These are phyloP conservation scores for Metschnikowia drakensbergensis DNA, from an alignment of 805 yeast genomes.

Conservation along the genomic window DNA sequence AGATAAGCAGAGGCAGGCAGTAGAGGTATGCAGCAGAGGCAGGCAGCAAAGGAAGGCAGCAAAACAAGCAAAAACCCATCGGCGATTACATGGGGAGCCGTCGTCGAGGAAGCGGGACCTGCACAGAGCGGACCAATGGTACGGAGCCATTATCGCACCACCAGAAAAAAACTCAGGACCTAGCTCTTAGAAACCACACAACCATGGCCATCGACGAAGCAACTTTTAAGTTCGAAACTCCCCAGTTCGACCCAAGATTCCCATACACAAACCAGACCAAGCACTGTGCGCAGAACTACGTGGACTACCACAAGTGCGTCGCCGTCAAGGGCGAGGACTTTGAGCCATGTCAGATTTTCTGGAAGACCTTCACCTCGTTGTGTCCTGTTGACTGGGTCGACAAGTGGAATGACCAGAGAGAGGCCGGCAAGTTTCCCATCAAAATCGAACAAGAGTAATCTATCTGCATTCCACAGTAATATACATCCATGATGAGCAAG, in stretches of 20 bases:
- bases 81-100: no score
- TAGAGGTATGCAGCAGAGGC: no score
- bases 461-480: slow-evolving; percentile 4
- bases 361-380: slow-evolving; percentile 81
- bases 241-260: slow-evolving; percentile 44
- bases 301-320: slow-evolving; percentile 97
- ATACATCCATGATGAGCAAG: background rate
- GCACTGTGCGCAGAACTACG: slow-evolving; percentile 97
- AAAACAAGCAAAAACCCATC: no score
- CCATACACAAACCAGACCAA: slow-evolving; percentile 97
- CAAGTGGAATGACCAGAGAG: slow-evolving; percentile 86
- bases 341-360: slow-evolving; percentile 95
- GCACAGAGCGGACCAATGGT: slow-evolving; percentile 17
- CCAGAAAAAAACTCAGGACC: slow-evolving; percentile 7
- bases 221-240: slow-evolving; percentile 40
- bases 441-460: slow-evolving; percentile 24
- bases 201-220: slow-evolving; percentile 38
- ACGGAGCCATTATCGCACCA: slow-evolving; percentile 21
- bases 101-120: background rate
- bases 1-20: no score
- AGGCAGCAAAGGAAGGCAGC: no score
- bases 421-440: slow-evolving; percentile 45
- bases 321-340: slow-evolving; percentile 97
- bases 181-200: background rate
- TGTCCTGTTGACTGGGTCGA: slow-evolving; percentile 85